Evolutionary conservation across 768 basidiomycete species (phyloP).

Genomic region (Panus rudis): DNA sequence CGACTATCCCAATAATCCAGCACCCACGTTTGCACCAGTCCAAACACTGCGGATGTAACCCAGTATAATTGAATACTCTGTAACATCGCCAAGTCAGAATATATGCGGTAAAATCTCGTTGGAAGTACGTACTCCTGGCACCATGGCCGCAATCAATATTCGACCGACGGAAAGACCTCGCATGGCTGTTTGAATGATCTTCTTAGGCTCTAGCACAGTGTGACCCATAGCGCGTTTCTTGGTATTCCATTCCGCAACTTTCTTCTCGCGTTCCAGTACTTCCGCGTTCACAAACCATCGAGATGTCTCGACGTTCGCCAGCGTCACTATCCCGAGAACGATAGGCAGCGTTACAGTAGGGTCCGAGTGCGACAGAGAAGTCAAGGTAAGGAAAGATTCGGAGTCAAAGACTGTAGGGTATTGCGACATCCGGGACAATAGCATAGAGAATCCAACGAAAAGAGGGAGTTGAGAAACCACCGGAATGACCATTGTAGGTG

Average conservation of each 20-base stretch:
- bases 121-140: slow-evolving; percentile 57
- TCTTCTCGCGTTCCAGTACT: slow-evolving; percentile 43
- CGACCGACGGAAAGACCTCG: slow-evolving; percentile 55
- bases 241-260: slow-evolving; percentile 41
- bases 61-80: slow-evolving; percentile 71
- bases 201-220: slow-evolving; percentile 37
- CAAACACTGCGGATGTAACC: slow-evolving; percentile 70
- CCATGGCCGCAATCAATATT: slow-evolving; percentile 59
- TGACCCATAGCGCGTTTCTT: slow-evolving; percentile 36
- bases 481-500: slow-evolving; percentile 52
- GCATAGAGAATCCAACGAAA: slow-evolving; percentile 59
- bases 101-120: slow-evolving; percentile 1
- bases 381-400: slow-evolving; percentile 70
- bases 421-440: slow-evolving; percentile 47
- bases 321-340: slow-evolving; percentile 60
- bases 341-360: slow-evolving; percentile 66
- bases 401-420: slow-evolving; percentile 64
- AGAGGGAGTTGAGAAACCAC: slow-evolving; percentile 64
- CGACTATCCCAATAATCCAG: slow-evolving; percentile 58
- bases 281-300: slow-evolving; percentile 64
- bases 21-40: slow-evolving; percentile 67
- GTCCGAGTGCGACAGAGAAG: slow-evolving; percentile 64
- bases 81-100: slow-evolving; percentile 8
- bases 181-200: slow-evolving; percentile 48
- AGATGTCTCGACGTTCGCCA: slow-evolving; percentile 75